A percentile compares a stretch with the other conserved stretches of the same genome.
These are phyloP conservation scores for Croton setiger DNA, from an alignment of 441 rosid genomes.

Conservation along the genomic window DNA sequence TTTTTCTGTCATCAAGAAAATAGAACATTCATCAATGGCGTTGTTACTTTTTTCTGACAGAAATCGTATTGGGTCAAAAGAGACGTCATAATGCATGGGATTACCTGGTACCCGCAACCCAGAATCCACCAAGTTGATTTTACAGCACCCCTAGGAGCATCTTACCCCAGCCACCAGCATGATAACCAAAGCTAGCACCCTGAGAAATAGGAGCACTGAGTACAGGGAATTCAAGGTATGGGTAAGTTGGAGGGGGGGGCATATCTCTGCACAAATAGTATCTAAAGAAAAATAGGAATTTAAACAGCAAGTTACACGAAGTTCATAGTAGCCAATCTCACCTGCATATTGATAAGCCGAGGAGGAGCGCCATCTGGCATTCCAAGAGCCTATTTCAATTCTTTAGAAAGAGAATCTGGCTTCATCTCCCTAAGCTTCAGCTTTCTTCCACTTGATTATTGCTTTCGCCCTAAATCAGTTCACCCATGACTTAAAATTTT, in stretches of 20 bases:
- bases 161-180: constrained; percentile 99
- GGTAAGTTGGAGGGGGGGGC: constrained; percentile 98
- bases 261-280: constrained; percentile 62
- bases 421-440: constrained; percentile 97
- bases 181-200: constrained; percentile 97
- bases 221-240: constrained; percentile 92
- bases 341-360: constrained; percentile 99
- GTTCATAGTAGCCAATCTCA: constrained; percentile 23
- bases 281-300: background rate
- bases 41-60: too few species aligned
- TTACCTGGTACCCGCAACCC: too few species aligned
- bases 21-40: too few species aligned
- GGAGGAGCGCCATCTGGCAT: constrained; percentile 99
- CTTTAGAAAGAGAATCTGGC: constrained; percentile 84
- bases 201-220: constrained; percentile 92
- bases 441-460: constrained; percentile 26
- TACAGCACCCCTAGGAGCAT: too few species aligned
- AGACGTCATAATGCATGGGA: too few species aligned
- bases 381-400: constrained; percentile 90
- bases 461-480: too few species aligned
- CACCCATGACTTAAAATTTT: too few species aligned
- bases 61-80: too few species aligned
- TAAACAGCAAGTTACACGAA: background rate
- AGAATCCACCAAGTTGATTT: too few species aligned
- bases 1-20: too few species aligned